Conservation (phyloP, 176 grass and related monocot genomes). For the Aegilops speltoides region DNA sequence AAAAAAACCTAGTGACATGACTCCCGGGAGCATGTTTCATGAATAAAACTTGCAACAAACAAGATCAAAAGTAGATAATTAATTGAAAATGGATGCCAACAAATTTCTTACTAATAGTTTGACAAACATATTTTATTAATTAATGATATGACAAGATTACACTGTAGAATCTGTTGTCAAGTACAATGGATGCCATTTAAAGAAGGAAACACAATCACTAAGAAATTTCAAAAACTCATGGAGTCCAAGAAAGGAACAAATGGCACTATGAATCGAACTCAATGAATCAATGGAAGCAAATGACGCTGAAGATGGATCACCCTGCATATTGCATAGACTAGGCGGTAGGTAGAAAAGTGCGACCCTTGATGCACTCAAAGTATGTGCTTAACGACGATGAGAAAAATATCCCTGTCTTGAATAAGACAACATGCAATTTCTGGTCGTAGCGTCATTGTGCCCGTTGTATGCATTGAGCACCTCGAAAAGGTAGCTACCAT, state of each 20-base stretch:
- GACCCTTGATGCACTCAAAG: background rate
- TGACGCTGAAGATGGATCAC: background rate
- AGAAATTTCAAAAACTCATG: background rate
- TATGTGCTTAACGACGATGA: background rate
- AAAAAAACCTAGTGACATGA: background rate
- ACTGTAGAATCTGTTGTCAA: background rate
- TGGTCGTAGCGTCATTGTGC: background rate
- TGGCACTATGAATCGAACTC: background rate
- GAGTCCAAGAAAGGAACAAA: background rate
- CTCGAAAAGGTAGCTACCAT: background rate
- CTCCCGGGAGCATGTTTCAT: background rate
- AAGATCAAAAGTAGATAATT: background rate
- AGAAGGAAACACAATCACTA: background rate
- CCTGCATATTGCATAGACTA: background rate
- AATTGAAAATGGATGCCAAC: background rate
- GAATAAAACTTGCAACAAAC: background rate
- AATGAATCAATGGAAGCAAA: background rate
- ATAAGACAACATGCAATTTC: background rate
- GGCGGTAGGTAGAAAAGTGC: background rate
- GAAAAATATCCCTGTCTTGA: background rate
- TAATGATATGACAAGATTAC: background rate
- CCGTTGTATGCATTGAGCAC: background rate
- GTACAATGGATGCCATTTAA: background rate
- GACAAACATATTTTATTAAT: background rate
- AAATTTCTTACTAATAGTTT: background rate